Base-by-base conservation (phyloP, 2,329 filamentous ascomycete species). In the Dothistroma pini region DNA sequence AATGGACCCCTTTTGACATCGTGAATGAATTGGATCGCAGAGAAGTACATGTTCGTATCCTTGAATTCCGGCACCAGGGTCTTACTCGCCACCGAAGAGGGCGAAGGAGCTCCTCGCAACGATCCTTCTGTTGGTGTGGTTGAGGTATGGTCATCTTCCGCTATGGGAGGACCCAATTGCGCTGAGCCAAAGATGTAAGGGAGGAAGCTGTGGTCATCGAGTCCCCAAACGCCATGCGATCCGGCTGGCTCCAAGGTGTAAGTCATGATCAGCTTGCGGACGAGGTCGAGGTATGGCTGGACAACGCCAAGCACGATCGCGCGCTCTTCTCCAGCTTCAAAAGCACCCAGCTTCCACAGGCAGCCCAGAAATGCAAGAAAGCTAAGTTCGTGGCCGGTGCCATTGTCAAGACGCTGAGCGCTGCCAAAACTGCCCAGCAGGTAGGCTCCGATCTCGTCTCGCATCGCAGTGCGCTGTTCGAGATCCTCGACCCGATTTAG, bases 1-100 rank as follows among this genome's bases (percentile, higher is more conserved):
- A 99, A 99, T 0, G 95, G 93, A 0, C 95, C 95, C 64, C 83
- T 93, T 74, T 99, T 99, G 54, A 99, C 95, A 72, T 96, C 93
- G 75, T 96, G 90, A 74, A 99, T 97, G 80, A 99, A 99, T 10
- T 92, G 92, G 60, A 99, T 86, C 34, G 95, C 95, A 5, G 91
- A 89, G 75, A 97, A 99, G 76, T 99, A 99, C 84, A 99, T 79
- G 68, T 82, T 82, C 51, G 68, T 72, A 22, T 71, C 69, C 50
- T 77, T 69, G 62, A 79, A 76, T 4, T 77, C 72, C 25, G 75
- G 68, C 0, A 81, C 79, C 1, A 72, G 71, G 6, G 70, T 64
- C 19, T 73, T 70, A 52, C 80, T 79, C 5, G 78, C 75, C 0
- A 97, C 84, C 55, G 88, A 86, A 4, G 80, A 82, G 1, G 93